Percentiles rank a stretch among this genome's conserved stretches.
phyloP scores from a whole-genome alignment of 306 rosid species.

The Herpetospermum pedunculosum region DNA sequence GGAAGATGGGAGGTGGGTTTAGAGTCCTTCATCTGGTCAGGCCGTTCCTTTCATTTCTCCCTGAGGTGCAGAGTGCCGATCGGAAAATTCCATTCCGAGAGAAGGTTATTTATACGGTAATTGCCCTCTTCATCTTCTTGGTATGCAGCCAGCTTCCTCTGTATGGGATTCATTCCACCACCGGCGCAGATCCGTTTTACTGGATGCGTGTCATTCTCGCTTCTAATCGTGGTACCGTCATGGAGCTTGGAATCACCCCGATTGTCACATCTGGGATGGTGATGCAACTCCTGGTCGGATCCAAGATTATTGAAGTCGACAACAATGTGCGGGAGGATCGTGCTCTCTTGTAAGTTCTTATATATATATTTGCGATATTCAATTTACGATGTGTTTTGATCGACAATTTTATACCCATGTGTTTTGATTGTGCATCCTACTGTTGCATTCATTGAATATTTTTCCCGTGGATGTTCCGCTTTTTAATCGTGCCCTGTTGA shows the following conservation, averaged over 20 bases:
- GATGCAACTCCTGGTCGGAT: constrained; percentile 86
- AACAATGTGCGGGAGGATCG: constrained; percentile 93
- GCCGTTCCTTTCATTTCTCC: constrained; percentile 80
- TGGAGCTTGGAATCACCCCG: constrained; percentile 96
- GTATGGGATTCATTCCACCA: constrained; percentile 91
- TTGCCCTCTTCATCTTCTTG: constrained; percentile 75
- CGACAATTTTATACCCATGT: neutral
- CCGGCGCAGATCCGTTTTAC: constrained; percentile 90
- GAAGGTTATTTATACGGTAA: constrained; percentile 88
- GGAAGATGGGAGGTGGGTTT: constrained; percentile 88
- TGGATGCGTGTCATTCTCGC: constrained; percentile 98
- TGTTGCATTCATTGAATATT: neutral
- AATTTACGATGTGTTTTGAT: neutral
- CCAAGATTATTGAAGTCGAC: constrained; percentile 84
- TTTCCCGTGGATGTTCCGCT: neutral
- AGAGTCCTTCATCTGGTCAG: constrained; percentile 90
- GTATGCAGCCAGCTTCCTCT: constrained; percentile 95
- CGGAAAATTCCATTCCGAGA: constrained; percentile 81
- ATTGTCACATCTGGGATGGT: constrained; percentile 87
- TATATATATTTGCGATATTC: neutral
- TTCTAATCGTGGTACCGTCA: constrained; percentile 86
- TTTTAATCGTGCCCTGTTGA: neutral
- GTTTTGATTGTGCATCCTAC: neutral
- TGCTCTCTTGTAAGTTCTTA: constrained; percentile 63
- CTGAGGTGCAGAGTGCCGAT: constrained; percentile 90